A percentile compares a stretch with the other conserved stretches of the same genome.
These are phyloP conservation scores for Saccharomycopsis fodiens DNA, from an alignment of 805 yeast genomes.

Conservation along the genomic window DNA sequence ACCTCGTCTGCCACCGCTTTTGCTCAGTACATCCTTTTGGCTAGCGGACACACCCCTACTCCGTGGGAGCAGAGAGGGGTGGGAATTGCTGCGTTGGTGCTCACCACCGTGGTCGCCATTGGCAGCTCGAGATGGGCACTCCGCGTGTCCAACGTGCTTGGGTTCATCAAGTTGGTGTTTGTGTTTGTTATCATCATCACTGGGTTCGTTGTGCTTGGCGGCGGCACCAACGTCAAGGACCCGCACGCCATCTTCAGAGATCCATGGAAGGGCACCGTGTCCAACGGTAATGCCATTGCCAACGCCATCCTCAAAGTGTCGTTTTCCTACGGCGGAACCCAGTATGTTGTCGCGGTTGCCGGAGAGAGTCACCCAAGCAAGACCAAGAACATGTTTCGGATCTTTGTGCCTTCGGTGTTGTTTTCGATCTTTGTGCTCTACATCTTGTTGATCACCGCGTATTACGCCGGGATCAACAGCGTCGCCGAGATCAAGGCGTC, in stretches of 20 bases:
- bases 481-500: conserved; percentile 26
- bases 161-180: conserved; percentile 31
- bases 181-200: conserved; percentile 29
- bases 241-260: conserved; percentile 31
- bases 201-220: conserved; percentile 32
- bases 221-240: conserved; percentile 29
- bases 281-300: conserved; percentile 35
- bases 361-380: conserved; percentile 24
- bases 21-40: conserved; percentile 29
- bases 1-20: conserved; percentile 34
- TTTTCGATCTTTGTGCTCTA: conserved; percentile 29
- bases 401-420: conserved; percentile 29
- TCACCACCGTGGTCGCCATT: conserved; percentile 24
- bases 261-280: conserved; percentile 35
- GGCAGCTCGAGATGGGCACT: conserved; percentile 28
- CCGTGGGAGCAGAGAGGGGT: conserved; percentile 33
- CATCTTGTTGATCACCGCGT: conserved; percentile 30
- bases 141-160: conserved; percentile 29
- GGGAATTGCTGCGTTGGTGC: conserved; percentile 29
- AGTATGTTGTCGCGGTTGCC: conserved; percentile 33
- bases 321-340: conserved; percentile 36
- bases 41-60: conserved; percentile 27
- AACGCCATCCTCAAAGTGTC: conserved; percentile 37
- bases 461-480: conserved; percentile 27
- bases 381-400: conserved; percentile 24